phyloP scores from a whole-genome alignment of 2,329 filamentous ascomycete genomes.

The Dactylellina cionopaga region DNA sequence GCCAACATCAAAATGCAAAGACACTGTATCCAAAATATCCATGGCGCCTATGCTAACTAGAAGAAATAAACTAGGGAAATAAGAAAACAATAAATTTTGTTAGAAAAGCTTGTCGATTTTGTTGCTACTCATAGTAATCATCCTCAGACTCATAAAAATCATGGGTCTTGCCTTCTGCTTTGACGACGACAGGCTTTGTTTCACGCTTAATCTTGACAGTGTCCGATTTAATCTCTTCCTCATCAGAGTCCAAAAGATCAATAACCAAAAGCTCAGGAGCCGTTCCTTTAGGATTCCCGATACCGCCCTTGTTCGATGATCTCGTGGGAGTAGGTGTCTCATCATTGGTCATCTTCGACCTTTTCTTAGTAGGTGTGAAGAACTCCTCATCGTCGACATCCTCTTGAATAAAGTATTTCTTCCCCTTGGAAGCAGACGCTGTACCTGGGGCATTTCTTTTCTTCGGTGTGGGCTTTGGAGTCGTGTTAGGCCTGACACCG shows the following conservation, averaged over 20 bases:
- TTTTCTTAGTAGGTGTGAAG: conserved; percentile 41
- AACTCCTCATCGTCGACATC: conserved; percentile 41
- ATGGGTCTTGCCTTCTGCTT: conserved; percentile 12
- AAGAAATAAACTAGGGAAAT: no score
- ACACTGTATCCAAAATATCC: no score
- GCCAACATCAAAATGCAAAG: no score
- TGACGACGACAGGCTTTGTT: conserved; percentile 3
- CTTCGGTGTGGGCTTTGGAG: conserved; percentile 31
- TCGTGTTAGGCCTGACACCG: conserved; percentile 33
- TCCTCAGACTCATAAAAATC: conserved; percentile 31
- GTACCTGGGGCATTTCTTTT: conserved; percentile 6
- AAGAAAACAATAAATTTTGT: no score
- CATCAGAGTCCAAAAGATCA: conserved; percentile 42
- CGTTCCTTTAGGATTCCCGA: neutral
- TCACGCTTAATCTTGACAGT: conserved; percentile 14
- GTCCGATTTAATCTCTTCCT: neutral
- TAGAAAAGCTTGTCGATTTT: no score
- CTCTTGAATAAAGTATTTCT: conserved; percentile 18
- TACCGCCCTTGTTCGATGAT: conserved; percentile 1
- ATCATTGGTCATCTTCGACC: conserved; percentile 31
- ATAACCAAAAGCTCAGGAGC: conserved; percentile 11
- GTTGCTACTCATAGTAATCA: conserved; percentile 31
- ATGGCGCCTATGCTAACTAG: no score
- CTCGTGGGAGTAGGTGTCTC: conserved; percentile 11
- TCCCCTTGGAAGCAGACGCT: conserved; percentile 51